A percentile compares a stretch with the other conserved stretches of the same genome.
phyloP scores from a whole-genome alignment of 106 monocot species.

The Dendrobium nobile region DNA sequence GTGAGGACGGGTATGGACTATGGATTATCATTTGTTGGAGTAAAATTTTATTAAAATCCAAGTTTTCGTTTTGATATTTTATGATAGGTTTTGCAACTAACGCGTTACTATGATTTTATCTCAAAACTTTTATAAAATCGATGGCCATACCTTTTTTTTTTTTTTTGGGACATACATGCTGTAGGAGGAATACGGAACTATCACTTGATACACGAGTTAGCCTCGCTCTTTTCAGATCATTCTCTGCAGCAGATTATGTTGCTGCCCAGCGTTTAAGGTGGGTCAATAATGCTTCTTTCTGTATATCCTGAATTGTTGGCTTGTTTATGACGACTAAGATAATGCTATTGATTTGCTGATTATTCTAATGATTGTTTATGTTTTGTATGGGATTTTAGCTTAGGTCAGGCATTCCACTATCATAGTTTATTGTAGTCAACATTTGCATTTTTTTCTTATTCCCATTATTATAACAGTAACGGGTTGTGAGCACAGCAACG shows the following conservation, averaged over 20 bases:
- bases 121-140: not conserved
- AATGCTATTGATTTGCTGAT: not conserved
- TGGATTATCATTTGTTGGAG: constrained; percentile 4
- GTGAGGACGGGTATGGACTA: constrained; percentile 49
- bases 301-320: not conserved
- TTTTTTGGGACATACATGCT: not conserved
- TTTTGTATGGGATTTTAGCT: not conserved
- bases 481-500: too few relatives aligned
- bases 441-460: too few relatives aligned
- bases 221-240: constrained; percentile 71
- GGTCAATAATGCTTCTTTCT: constrained; percentile 2
- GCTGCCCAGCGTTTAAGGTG: constrained; percentile 88
- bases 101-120: not conserved
- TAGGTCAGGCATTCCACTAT: too few relatives aligned
- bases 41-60: constrained; percentile 3
- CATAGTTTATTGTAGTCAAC: too few relatives aligned
- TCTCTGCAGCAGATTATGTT: constrained; percentile 79
- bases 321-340: not conserved
- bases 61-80: not conserved
- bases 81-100: not conserved
- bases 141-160: not conserved
- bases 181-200: constrained; percentile 49
- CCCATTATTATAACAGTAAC: too few relatives aligned
- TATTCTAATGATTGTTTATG: constrained; percentile 1
- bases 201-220: constrained; percentile 71